phyloP scores from a whole-genome alignment of 345 rosid genomes.

The Eucalyptus virginea region DNA sequence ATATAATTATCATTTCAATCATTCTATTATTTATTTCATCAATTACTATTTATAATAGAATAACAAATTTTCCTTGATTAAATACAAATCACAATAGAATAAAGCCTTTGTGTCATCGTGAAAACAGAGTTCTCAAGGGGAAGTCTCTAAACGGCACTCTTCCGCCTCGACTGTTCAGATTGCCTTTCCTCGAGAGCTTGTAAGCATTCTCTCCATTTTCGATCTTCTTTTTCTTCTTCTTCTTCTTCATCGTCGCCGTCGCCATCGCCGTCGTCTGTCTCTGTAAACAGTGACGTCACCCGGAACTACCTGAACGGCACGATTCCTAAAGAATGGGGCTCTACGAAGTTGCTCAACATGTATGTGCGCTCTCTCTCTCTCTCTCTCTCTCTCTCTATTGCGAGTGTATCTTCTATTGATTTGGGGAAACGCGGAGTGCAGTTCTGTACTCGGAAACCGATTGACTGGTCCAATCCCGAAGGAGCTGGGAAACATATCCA shows the following conservation, averaged over 20 bases:
- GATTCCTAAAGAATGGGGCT: not conserved
- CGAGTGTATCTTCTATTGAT: too few relatives aligned
- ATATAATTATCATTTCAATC: not conserved
- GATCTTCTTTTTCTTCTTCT: not conserved
- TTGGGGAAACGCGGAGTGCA: too few relatives aligned
- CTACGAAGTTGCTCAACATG: not conserved
- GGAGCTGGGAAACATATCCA: too few relatives aligned
- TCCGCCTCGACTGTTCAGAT: not conserved
- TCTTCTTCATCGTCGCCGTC: accelerated
- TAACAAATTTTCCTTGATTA: too few relatives aligned
- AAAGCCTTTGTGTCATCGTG: not conserved
- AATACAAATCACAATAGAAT: too few relatives aligned
- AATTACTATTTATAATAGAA: too few relatives aligned
- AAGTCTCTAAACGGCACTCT: not conserved
- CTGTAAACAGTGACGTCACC: not conserved
- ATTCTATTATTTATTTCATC: not conserved
- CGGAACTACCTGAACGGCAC: not conserved
- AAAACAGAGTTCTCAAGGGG: not conserved
- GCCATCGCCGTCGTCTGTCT: not conserved
- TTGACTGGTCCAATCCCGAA: too few relatives aligned
- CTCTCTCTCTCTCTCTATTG: too few relatives aligned
- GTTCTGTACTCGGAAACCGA: too few relatives aligned
- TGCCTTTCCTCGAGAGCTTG: not conserved
- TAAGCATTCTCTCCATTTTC: not conserved
- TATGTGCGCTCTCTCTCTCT: not conserved